phyloP scores from a whole-genome alignment of 352 stramenopile species.

The Phytophthora ohioensis region DNA sequence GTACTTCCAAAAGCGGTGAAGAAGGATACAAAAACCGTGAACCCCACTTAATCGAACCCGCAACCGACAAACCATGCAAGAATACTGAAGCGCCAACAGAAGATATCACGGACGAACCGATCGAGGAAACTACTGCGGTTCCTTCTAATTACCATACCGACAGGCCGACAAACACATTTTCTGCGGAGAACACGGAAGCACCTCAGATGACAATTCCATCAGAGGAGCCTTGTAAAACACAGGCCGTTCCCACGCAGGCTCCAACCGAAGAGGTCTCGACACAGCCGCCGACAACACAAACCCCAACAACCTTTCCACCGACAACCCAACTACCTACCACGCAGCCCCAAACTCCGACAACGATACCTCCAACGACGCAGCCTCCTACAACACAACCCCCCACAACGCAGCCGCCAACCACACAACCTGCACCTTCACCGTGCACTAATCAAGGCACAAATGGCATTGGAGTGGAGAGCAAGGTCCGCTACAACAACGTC shows the following conservation, averaged over 20 bases:
- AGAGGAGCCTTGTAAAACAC: neutral
- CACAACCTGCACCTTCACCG: neutral
- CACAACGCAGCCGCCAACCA: no score
- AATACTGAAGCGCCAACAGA: neutral
- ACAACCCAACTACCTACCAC: no score
- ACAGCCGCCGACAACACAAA: neutral
- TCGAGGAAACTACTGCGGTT: neutral
- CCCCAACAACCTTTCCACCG: neutral
- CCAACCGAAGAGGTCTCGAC: neutral
- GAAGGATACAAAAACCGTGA: no score
- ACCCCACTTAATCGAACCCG: no score
- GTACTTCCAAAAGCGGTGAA: no score
- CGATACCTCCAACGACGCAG: no score
- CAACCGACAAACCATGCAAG: neutral
- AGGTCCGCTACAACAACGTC: neutral
- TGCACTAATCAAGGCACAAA: constrained; percentile 4
- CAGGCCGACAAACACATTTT: neutral
- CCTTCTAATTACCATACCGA: neutral
- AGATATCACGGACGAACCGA: neutral
- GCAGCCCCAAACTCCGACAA: neutral
- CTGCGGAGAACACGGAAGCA: neutral
- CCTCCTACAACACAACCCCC: no score
- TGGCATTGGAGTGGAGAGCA: constrained; percentile 1
- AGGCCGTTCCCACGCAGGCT: neutral
- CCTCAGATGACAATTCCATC: neutral